Conservation (phyloP, 2,329 filamentous ascomycete species). For the Rachicladosporium sp. region DNA sequence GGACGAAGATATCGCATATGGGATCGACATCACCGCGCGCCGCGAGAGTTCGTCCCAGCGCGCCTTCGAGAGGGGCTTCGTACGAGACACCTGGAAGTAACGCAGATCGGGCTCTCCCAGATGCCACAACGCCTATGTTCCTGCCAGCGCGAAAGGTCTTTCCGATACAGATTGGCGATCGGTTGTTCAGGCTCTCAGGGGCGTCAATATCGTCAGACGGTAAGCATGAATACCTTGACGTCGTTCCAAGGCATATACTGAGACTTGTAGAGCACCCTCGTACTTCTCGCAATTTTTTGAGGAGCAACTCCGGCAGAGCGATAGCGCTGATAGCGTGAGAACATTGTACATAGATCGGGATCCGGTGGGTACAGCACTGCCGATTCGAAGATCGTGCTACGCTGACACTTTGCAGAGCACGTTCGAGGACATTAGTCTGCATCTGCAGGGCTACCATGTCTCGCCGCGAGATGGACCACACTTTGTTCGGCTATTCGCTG, state of each 20-base stretch:
- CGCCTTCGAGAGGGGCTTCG: not conserved
- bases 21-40: not conserved
- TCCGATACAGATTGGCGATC: constrained; percentile 56
- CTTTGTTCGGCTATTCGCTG: constrained; percentile 85
- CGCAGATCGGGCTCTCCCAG: constrained; percentile 6
- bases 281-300: constrained; percentile 94
- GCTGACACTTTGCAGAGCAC: constrained; percentile 36
- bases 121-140: constrained; percentile 24
- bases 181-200: constrained; percentile 56
- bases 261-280: constrained; percentile 54
- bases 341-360: constrained; percentile 94
- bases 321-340: constrained; percentile 48
- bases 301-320: constrained; percentile 59
- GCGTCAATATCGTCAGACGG: constrained; percentile 61
- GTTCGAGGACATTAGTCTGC: constrained; percentile 77
- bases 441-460: constrained; percentile 87
- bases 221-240: constrained; percentile 28
- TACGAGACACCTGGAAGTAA: constrained; percentile 1
- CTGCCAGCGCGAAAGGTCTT: constrained; percentile 61
- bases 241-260: not conserved
- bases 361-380: too few species aligned
- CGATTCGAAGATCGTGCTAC: too few species aligned
- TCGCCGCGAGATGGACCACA: constrained; percentile 68
- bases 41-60: not conserved
- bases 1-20: not conserved